A percentile compares a stretch with the other conserved stretches of the same genome.
These are phyloP conservation scores for Penicillium coffeae DNA, from an alignment of 495 filamentous ascomycete species.

Conservation along the genomic window DNA sequence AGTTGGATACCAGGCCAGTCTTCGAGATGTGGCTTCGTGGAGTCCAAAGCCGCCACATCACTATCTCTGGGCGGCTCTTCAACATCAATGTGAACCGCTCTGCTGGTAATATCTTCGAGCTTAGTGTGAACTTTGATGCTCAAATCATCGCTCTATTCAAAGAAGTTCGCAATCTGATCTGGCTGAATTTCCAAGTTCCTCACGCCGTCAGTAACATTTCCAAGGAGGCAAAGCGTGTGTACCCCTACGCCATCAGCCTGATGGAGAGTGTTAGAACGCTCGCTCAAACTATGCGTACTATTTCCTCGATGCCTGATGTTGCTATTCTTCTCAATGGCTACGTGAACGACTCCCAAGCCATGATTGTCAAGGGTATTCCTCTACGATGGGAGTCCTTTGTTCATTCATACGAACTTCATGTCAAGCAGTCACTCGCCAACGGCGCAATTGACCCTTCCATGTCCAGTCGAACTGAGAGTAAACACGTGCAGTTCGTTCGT, in stretches of 20 bases:
- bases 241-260: slow-evolving; percentile 93
- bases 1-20: slow-evolving; percentile 86
- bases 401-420: slow-evolving; percentile 87
- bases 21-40: slow-evolving; percentile 95
- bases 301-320: slow-evolving; percentile 78
- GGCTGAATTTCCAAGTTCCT: slow-evolving; percentile 88
- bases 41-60: slow-evolving; percentile 77
- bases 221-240: slow-evolving; percentile 94
- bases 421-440: slow-evolving; percentile 62
- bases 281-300: slow-evolving; percentile 77
- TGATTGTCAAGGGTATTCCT: slow-evolving; percentile 81
- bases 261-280: slow-evolving; percentile 96
- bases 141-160: slow-evolving; percentile 98
- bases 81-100: slow-evolving; percentile 82
- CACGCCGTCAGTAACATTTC: slow-evolving; percentile 92
- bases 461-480: slow-evolving; percentile 68
- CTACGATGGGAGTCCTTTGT: slow-evolving; percentile 97
- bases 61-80: slow-evolving; percentile 88
- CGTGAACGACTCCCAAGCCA: slow-evolving; percentile 75
- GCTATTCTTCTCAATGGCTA: slow-evolving; percentile 85
- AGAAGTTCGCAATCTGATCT: slow-evolving; percentile 93
- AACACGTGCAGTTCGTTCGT: slow-evolving; percentile 91
- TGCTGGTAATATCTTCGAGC: slow-evolving; percentile 77
- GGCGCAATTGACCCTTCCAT: slow-evolving; percentile 57
- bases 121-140: slow-evolving; percentile 92